phyloP scores from a whole-genome alignment of 2,329 filamentous ascomycete genomes.

The Domatiomyces catenatus region DNA sequence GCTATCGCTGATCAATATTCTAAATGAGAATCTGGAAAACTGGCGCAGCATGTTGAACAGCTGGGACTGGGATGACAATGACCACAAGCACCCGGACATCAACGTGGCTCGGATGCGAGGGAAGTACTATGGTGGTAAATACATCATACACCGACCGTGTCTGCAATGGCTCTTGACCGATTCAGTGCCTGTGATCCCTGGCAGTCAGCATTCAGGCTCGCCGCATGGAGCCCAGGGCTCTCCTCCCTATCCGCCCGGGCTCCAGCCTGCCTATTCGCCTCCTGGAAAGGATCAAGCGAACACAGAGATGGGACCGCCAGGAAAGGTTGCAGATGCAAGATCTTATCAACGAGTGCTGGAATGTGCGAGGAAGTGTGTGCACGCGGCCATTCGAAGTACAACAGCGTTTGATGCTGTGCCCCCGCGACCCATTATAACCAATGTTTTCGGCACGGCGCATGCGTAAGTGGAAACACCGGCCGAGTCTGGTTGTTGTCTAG shows the following conservation, averaged over 20 bases:
- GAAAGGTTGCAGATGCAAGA: conserved; percentile 12
- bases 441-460: conserved; percentile 87
- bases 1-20: conserved; percentile 22
- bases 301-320: conserved; percentile 18
- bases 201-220: conserved; percentile 13
- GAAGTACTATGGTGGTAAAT: conserved; percentile 86
- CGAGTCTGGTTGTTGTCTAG: background rate
- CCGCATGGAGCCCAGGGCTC: background rate
- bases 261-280: conserved; percentile 19
- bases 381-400: conserved; percentile 70
- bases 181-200: conserved; percentile 28
- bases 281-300: conserved; percentile 8
- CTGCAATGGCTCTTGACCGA: conserved; percentile 44
- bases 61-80: conserved; percentile 46
- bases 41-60: conserved; percentile 39
- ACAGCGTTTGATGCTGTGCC: conserved; percentile 57
- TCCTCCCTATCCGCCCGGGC: conserved; percentile 3
- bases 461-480: conserved; percentile 49
- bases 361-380: conserved; percentile 48
- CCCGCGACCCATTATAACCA: conserved; percentile 70
- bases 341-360: conserved; percentile 16
- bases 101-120: conserved; percentile 70
- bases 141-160: conserved; percentile 77
- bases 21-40: conserved; percentile 35
- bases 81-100: conserved; percentile 59